Conservation (phyloP, 805 yeast species). For the Candida ipomoeae region DNA sequence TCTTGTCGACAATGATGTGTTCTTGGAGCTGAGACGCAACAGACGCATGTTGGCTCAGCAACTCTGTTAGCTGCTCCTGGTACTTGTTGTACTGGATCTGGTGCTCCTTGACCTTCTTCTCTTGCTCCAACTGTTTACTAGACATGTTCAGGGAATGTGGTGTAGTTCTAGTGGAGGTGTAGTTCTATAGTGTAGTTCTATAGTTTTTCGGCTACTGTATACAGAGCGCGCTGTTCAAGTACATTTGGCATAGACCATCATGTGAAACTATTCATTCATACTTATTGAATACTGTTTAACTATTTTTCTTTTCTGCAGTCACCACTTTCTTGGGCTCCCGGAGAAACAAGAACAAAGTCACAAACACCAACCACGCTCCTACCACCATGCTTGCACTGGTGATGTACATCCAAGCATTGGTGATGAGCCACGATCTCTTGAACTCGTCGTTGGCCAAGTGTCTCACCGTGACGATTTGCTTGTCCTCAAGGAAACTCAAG, state of each 20-base stretch:
- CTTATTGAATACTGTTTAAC: neutral
- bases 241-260: neutral
- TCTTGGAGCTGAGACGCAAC: slow-evolving; percentile 37
- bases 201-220: neutral
- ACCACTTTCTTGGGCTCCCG: slow-evolving; percentile 14
- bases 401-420: slow-evolving; percentile 90
- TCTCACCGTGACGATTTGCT: slow-evolving; percentile 74
- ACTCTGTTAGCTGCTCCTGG: slow-evolving; percentile 36
- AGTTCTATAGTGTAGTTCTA: neutral
- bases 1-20: slow-evolving; percentile 39
- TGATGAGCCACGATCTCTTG: slow-evolving; percentile 86
- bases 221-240: slow-evolving; percentile 2
- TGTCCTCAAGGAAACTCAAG: slow-evolving; percentile 58
- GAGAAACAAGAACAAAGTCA: slow-evolving; percentile 55
- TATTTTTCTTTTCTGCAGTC: slow-evolving; percentile 2
- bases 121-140: slow-evolving; percentile 18
- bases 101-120: slow-evolving; percentile 37
- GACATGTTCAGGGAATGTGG: slow-evolving; percentile 10
- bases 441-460: slow-evolving; percentile 95
- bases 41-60: slow-evolving; percentile 35
- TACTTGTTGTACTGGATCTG: slow-evolving; percentile 39
- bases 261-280: neutral
- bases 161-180: neutral
- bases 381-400: slow-evolving; percentile 67
- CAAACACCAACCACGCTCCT: slow-evolving; percentile 71